Evolutionary conservation across 2,329 filamentous ascomycete species (phyloP), one percentile per base, ranked within the genome.

Genomic region (Aciculosporium take): DNA sequence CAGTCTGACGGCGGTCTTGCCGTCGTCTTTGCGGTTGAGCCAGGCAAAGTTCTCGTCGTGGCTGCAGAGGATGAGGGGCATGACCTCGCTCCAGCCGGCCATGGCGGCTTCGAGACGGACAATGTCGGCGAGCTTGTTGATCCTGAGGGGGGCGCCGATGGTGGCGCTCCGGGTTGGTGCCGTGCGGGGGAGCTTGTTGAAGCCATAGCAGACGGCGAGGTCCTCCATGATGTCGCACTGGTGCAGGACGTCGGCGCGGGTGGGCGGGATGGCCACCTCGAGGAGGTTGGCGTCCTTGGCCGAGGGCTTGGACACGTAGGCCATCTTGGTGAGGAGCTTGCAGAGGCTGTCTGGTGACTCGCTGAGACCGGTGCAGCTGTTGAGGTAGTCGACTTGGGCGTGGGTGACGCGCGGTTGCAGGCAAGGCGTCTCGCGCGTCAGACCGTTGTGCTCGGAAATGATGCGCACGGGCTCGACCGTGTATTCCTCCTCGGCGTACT

Each of bases 221-320:
- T 98, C 93, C 66, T 98, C 91, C 89, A 98, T 98, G 51, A 98
- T 84, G 59, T 98, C 91, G 53, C 87, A 93, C 57, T 95, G 84
- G 62, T 98, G 91, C 25, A 98, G 78, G 32, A 98, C 81, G 60
- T 98, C 91, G 37, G 91, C 89, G 47, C 91, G 78, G 36, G 88
- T 96, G 25, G 88, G 77, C 7, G 91, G 91, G 20, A 96, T 76
- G 28, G 80, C 73, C 23, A 96, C 79, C 54, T 93, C 81, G 45
- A 94, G 69, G 38, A 91, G 66, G 56, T 84, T 79, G 41, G 74
- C 62, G 46, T 81, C 72, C 46, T 74, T 72, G 41, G 70, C 64
- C 0, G 86, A 91, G 3, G 86, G 88, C 44, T 72, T 75, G 24
- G 86, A 86, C n/a, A 69, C 67, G 63, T 87, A 85, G 27, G 86